Evolutionary conservation across 2,329 filamentous ascomycete genomes (phyloP).

Genomic region (Pestalotiopsis sp.): DNA sequence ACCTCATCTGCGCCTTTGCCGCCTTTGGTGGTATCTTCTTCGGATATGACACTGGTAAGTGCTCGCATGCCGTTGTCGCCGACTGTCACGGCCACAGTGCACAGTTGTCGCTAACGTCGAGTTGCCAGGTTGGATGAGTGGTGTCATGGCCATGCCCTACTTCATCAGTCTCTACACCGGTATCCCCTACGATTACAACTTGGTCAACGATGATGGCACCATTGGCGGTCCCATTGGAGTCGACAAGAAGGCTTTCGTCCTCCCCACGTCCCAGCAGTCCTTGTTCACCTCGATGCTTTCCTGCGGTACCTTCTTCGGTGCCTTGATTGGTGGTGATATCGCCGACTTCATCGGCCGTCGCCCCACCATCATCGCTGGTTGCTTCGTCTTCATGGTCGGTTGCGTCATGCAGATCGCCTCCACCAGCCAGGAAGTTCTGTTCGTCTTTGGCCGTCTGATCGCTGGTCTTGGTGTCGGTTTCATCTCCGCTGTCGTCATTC

Average conservation of each 20-base stretch:
- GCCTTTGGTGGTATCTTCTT: slow-evolving; percentile 42
- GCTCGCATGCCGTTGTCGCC: background rate
- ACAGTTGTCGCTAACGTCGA: slow-evolving; percentile 29
- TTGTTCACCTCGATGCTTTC: slow-evolving; percentile 71
- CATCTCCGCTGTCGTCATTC: slow-evolving; percentile 68
- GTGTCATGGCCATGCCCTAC: slow-evolving; percentile 42
- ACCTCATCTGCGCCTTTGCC: slow-evolving; percentile 36
- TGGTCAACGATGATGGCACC: background rate
- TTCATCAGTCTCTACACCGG: slow-evolving; percentile 47
- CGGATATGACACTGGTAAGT: slow-evolving; percentile 40
- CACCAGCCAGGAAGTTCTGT: slow-evolving; percentile 50
- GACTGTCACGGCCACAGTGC: background rate
- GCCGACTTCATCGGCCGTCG: slow-evolving; percentile 67
- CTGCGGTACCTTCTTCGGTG: slow-evolving; percentile 65
- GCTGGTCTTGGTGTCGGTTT: slow-evolving; percentile 70
- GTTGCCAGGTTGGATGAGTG: slow-evolving; percentile 53
- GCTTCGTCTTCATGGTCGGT: slow-evolving; percentile 61
- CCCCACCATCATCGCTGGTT: slow-evolving; percentile 61
- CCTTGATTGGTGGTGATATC: slow-evolving; percentile 66
- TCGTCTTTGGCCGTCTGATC: slow-evolving; percentile 67
- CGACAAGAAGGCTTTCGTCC: slow-evolving; percentile 36
- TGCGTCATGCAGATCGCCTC: slow-evolving; percentile 63
- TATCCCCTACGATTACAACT: slow-evolving; percentile 31
- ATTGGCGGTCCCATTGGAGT: slow-evolving; percentile 24
- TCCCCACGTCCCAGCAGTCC: slow-evolving; percentile 54